Evolutionary conservation across 2,329 filamentous ascomycete genomes (phyloP).

Genomic region (Leptographium procerum): DNA sequence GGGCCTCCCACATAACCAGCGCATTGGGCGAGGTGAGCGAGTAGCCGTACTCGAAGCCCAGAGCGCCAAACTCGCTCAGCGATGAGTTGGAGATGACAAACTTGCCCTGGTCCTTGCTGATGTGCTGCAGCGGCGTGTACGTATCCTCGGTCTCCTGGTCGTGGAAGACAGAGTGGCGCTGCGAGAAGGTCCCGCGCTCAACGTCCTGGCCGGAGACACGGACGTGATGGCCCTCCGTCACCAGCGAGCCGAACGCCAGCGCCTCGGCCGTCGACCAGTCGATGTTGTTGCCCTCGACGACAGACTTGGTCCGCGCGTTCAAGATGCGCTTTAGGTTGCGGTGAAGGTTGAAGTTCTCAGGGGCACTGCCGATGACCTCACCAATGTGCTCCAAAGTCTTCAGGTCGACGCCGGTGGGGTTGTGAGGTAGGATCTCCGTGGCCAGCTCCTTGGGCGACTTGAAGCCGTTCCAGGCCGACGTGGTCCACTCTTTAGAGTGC

Average conservation of each 20-base stretch:
- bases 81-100: slow-evolving; percentile 98
- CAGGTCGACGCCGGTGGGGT: slow-evolving; percentile 67
- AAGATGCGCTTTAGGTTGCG: slow-evolving; percentile 97
- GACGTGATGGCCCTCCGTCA: slow-evolving; percentile 89
- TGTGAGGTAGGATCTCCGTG: slow-evolving; percentile 84
- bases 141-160: slow-evolving; percentile 92
- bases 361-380: slow-evolving; percentile 63
- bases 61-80: slow-evolving; percentile 55
- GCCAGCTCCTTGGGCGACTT: slow-evolving; percentile 97
- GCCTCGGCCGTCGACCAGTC: slow-evolving; percentile 98
- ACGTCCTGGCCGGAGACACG: slow-evolving; percentile 98
- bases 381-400: slow-evolving; percentile 72
- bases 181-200: slow-evolving; percentile 97
- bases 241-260: slow-evolving; percentile 83
- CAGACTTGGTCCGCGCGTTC: slow-evolving; percentile 77
- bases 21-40: slow-evolving; percentile 94
- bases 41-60: slow-evolving; percentile 98
- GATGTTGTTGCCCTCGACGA: slow-evolving; percentile 84
- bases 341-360: slow-evolving; percentile 81
- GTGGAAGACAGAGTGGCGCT: slow-evolving; percentile 93
- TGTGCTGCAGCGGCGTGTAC: slow-evolving; percentile 82
- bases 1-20: slow-evolving; percentile 98
- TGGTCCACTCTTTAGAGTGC: slow-evolving; percentile 95
- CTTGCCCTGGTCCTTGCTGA: slow-evolving; percentile 83
- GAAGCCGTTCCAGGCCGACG: slow-evolving; percentile 98